Evolutionary conservation across 345 rosid species (phyloP), one percentile per base, ranked within the genome.

Genomic region (Syzygium aromaticum): DNA sequence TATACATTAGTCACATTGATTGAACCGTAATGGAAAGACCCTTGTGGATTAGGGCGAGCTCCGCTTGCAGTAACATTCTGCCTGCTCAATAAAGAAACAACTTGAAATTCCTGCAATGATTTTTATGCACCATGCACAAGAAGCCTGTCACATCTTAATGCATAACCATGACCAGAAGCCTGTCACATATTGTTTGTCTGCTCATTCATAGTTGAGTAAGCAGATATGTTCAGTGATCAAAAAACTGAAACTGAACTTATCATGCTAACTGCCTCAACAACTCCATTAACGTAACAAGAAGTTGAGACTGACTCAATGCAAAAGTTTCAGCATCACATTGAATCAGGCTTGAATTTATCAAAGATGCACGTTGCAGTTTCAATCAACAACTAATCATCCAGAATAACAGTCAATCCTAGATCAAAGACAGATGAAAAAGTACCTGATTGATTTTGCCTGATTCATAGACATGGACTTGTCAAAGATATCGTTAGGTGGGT

Each of bases 41-140:
- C 99, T 84, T 98, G 99, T 0, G 99, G 99, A 85, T 98, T 98
- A 85, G 99, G 99, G 52, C 99, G 97, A 90, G 99, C 99, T 87
- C 99, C 99, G 89, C 99, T 95, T 19, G 99, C 98, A 86, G 94
- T 87, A 85, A 94, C 93, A 88, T 98, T 98, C 93, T 92, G 96
- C 95, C 99, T 98, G 84, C 80, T 46, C 86, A 90, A 88, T 38
- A 33, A 28, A 27, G 12, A 87, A 28, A 15, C 40, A 25, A 77
- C n/a, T 30, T 22, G 30, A 83, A 51, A 4, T 19, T 38, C 59
- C 51, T 61, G 12, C 67, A 85, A 84, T 27, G 25, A 16, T 30
- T n/a, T 23, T 38, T 17, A 22, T 40, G 30, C 67, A 30, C n/a
- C 27, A 88, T 77, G 46, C 49, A 83, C 8, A 59, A 27, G 83